Conservation (phyloP, 805 yeast species). For the Myxozyma sirexii region DNA sequence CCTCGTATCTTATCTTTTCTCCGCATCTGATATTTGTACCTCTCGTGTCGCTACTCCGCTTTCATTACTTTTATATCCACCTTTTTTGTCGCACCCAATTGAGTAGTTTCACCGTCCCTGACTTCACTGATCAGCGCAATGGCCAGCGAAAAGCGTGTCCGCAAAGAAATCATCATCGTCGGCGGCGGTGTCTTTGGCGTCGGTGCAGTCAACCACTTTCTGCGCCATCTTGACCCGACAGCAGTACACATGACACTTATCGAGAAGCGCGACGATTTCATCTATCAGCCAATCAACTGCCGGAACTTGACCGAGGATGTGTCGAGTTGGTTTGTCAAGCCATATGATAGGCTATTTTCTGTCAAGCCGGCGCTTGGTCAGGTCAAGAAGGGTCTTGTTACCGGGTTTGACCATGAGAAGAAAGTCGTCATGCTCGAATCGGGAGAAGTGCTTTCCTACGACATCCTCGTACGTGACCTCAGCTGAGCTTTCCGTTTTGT, state of each 20-base stretch:
- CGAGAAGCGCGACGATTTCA: constrained; percentile 18
- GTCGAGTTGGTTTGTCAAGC: constrained; percentile 4
- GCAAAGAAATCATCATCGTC: constrained; percentile 12
- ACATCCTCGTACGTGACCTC: constrained; percentile 11
- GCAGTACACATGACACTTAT: constrained; percentile 17
- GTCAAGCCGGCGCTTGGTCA: constrained; percentile 14
- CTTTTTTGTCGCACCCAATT: too few relatives aligned
- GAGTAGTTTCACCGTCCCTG: too few relatives aligned
- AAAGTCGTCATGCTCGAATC: constrained; percentile 10
- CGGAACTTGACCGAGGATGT: constrained; percentile 18
- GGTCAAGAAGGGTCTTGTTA: constrained; percentile 7
- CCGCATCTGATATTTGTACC: too few relatives aligned
- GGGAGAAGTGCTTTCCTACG: constrained; percentile 12
- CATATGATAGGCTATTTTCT: constrained; percentile 15
- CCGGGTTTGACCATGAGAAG: constrained; percentile 1
- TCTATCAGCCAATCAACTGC: constrained; percentile 8
- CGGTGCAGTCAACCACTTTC: neutral
- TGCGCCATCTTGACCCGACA: neutral
- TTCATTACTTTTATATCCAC: too few relatives aligned
- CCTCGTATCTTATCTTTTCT: too few relatives aligned
- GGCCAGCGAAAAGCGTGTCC: neutral
- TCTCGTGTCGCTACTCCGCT: too few relatives aligned
- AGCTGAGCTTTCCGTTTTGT: neutral
- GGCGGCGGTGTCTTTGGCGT: constrained; percentile 19
- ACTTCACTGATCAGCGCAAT: too few relatives aligned